Base-by-base conservation (phyloP, 345 rosid species). In the Geranium brycei region DNA sequence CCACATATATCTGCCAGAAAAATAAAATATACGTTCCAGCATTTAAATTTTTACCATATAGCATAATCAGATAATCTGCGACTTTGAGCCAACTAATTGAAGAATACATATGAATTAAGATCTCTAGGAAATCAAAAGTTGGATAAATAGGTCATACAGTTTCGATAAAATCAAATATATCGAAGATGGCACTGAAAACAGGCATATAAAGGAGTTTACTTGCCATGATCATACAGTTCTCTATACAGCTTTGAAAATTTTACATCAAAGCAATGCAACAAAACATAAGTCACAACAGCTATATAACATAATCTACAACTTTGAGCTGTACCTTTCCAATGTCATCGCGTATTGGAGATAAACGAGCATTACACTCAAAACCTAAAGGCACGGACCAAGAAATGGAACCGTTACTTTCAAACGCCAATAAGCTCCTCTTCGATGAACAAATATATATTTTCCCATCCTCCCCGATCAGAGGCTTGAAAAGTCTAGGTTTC, bases 341-440 rank as follows among this genome's bases (percentile, higher is more conserved):
- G 41, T 86, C 87, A 3, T 89, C 91, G 51, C 72, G 80, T 71
- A 86, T 80, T 18, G 93, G 96, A 71, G 91, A 23, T 10, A 72
- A 67, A 58, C 55, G 57, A 58, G 66, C 63, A 58, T 82, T 78
- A 73, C 98, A 89, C n/a, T 75, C 68, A 67, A 70, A 86, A 68
- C 70, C 71, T 77, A 92, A 77, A 66, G 81, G 84, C 19, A 81
- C 63, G 0, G 89, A 76, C 98, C 95, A 92, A 56, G 87, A 81
- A 19, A 92, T 67, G 16, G 93, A 81, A 19, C 98, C 96, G 61
- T 86, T 89, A 58, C 70, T 74, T 66, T 85, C 87, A 41, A 92
- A 92, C 57, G 88, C 82, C 58, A 80, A 83, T n/a, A 92, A 74
- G 57, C 76, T 80, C 60, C 71, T 79, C 17, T 77, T 81, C 2